phyloP scores from a whole-genome alignment of 257 asterid species.

The Lycium barbarum region DNA sequence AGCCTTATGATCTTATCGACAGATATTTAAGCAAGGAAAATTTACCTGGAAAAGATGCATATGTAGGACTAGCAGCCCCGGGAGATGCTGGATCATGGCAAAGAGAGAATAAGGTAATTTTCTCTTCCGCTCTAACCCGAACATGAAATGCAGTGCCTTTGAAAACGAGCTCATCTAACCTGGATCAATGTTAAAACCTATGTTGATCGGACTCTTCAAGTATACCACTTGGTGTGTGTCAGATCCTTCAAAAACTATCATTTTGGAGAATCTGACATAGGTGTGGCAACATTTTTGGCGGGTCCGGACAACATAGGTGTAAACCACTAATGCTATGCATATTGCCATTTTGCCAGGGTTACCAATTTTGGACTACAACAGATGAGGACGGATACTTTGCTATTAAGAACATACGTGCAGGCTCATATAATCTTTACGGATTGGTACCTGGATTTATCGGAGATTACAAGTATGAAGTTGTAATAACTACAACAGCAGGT shows the following conservation, averaged over 20 bases:
- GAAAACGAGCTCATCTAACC: conserved; percentile 3
- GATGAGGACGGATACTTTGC: conserved; percentile 31
- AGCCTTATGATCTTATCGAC: not conserved
- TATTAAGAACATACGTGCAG: conserved; percentile 24
- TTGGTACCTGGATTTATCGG: conserved; percentile 30
- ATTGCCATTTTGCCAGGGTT: conserved; percentile 29
- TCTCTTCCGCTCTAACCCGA: not conserved
- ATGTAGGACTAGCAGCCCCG: conserved; percentile 41
- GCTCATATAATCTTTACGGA: conserved; percentile 23
- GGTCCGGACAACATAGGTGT: not conserved
- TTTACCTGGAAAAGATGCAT: conserved; percentile 40
- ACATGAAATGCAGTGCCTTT: not conserved
- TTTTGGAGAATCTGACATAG: not conserved
- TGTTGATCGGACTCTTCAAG: not conserved
- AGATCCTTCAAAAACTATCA: not conserved
- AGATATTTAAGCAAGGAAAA: conserved; percentile 38
- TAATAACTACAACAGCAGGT: conserved; percentile 31
- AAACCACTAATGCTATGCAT: not conserved
- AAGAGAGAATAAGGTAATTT: conserved; percentile 44
- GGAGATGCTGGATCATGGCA: conserved; percentile 50
- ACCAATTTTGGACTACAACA: conserved; percentile 33
- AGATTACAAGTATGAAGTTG: conserved; percentile 34
- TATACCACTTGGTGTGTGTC: not conserved
- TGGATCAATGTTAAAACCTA: not conserved
- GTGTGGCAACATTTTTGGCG: not conserved